phyloP scores from a whole-genome alignment of 2,329 filamentous ascomycete genomes.

The Calonectria montana region DNA sequence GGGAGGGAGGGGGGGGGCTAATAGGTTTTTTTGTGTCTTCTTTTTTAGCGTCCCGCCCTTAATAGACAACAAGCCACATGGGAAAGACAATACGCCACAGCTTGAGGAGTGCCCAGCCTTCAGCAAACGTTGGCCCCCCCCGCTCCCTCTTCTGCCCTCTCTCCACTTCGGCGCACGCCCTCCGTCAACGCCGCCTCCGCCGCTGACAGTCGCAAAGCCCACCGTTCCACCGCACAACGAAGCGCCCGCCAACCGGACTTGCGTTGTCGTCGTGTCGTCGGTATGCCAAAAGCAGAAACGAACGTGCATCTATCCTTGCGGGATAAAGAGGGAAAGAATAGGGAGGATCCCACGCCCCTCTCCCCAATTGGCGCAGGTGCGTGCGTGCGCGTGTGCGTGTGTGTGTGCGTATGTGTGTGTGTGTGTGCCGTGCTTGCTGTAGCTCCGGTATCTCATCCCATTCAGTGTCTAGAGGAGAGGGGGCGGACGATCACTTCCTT shows the following conservation, averaged over 20 bases:
- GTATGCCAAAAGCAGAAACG: neutral
- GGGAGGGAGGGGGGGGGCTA: too few relatives aligned
- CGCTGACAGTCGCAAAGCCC: neutral
- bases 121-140: neutral
- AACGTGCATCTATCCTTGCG: neutral
- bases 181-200: neutral
- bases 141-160: neutral
- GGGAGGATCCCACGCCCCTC: neutral
- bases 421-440: neutral
- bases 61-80: too few relatives aligned
- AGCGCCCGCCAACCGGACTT: neutral
- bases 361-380: neutral
- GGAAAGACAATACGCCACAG: too few relatives aligned
- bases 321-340: neutral
- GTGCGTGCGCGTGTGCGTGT: neutral
- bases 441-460: neutral
- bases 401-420: neutral
- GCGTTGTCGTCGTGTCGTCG: neutral
- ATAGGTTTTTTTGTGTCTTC: too few relatives aligned
- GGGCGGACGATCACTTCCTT: neutral
- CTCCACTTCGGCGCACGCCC: neutral
- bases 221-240: neutral
- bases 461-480: neutral
- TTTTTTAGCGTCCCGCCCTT: too few relatives aligned
- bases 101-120: neutral